Evolutionary conservation across 371 early-diverging fungal genomes (phyloP).

Genomic region (Mortierella sp.): DNA sequence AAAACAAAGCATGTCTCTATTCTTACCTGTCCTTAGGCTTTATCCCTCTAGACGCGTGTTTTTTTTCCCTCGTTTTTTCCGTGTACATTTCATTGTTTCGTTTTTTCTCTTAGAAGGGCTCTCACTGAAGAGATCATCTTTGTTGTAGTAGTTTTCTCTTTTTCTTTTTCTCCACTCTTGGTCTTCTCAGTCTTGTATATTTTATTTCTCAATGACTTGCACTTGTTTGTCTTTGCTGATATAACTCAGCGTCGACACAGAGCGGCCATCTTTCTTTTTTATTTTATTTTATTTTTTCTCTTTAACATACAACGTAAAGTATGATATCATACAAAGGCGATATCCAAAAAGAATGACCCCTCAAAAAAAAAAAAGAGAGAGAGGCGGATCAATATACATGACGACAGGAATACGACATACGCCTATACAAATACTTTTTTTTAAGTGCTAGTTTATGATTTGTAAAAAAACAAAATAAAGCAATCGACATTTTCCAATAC

Average conservation of each 20-base stretch:
- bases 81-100: neutral
- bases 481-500: too few relatives aligned
- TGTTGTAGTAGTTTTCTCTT: neutral
- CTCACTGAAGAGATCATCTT: neutral
- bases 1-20: neutral
- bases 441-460: too few relatives aligned
- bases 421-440: too few relatives aligned
- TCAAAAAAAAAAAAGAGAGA: neutral
- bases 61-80: neutral
- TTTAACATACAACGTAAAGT: neutral
- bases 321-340: neutral
- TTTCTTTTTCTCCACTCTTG: neutral
- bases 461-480: too few relatives aligned
- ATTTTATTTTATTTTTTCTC: too few relatives aligned
- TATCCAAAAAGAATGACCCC: neutral
- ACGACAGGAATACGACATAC: too few relatives aligned
- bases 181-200: neutral
- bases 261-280: neutral
- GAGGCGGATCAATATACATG: neutral
- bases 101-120: neutral
- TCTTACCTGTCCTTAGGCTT: neutral
- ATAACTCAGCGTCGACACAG: neutral
- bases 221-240: neutral
- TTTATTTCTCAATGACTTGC: neutral
- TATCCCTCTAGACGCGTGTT: neutral